Conservation (phyloP, 345 rosid species). For the Linum usitatissimum region DNA sequence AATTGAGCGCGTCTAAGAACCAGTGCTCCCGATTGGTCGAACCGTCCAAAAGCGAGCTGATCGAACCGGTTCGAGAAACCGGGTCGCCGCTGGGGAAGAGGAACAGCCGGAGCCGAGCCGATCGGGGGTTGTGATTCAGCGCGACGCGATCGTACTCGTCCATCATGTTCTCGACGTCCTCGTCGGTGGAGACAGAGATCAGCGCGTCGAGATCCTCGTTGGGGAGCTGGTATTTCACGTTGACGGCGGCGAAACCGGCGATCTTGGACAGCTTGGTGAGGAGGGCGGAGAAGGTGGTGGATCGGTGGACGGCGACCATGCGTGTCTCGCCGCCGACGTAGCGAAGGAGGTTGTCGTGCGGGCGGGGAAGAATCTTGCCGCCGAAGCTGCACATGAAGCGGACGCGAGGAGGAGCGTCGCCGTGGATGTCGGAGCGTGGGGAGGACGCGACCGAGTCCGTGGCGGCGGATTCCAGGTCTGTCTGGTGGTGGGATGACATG, state of each 20-base stretch:
- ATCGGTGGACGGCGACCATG: slow-evolving; percentile 68
- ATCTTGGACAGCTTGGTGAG: slow-evolving; percentile 66
- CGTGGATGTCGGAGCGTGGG: slow-evolving; percentile 58
- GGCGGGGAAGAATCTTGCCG: slow-evolving; percentile 94
- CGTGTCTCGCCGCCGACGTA: slow-evolving; percentile 96
- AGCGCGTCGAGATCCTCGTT: slow-evolving; percentile 92
- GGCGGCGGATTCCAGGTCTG: slow-evolving; percentile 54
- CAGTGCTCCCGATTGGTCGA: slow-evolving; percentile 77
- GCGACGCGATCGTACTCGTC: slow-evolving; percentile 85
- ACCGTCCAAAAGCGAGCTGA: slow-evolving; percentile 77
- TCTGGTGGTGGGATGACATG: slow-evolving; percentile 48
- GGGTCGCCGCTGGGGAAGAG: slow-evolving; percentile 45
- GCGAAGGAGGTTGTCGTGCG: slow-evolving; percentile 83
- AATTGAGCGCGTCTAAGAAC: slow-evolving; percentile 81
- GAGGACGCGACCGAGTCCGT: slow-evolving; percentile 60
- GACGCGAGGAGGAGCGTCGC: slow-evolving; percentile 27
- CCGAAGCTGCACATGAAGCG: slow-evolving; percentile 96
- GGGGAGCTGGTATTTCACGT: slow-evolving; percentile 88
- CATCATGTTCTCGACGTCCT: slow-evolving; percentile 95
- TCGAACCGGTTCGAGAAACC: slow-evolving; percentile 58
- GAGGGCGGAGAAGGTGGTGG: slow-evolving; percentile 48
- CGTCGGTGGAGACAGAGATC: slow-evolving; percentile 87
- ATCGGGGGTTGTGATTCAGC: slow-evolving; percentile 52
- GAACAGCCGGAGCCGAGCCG: slow-evolving; percentile 78
- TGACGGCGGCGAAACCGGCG: slow-evolving; percentile 50